A percentile compares a stretch with the other conserved stretches of the same genome.
Conservation (phyloP, 805 yeast species). For the Maudiozyma serrabonitensis region DNA sequence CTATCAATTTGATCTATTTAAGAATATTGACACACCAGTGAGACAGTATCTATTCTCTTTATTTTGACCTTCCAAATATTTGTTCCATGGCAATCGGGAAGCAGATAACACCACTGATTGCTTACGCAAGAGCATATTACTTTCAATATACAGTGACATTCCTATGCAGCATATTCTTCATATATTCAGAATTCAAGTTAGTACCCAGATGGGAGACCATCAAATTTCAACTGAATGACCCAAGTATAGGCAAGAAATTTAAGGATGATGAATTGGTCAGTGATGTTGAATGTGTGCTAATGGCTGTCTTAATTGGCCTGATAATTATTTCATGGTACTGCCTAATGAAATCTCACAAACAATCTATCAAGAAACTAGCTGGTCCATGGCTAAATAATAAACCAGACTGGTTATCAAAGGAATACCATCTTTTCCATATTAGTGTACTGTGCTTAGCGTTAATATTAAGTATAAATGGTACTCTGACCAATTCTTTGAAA, state of each 20-base stretch:
- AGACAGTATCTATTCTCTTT: not conserved
- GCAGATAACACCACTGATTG: not conserved
- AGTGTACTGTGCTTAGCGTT: conserved; percentile 15
- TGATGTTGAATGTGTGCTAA: conserved; percentile 13
- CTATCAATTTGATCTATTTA: no score
- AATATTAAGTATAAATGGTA: conserved; percentile 17
- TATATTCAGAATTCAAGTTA: conserved; percentile 9
- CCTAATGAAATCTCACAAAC: conserved; percentile 6
- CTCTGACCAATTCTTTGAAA: conserved; percentile 20
- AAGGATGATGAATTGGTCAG: conserved; percentile 16
- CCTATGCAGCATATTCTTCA: conserved; percentile 9
- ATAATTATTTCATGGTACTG: conserved; percentile 12
- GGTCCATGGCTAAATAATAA: conserved; percentile 7
- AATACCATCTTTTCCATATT: conserved; percentile 16
- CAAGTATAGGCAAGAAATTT: conserved; percentile 13
- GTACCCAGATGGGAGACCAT: conserved; percentile 11
- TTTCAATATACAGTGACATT: conserved; percentile 9
- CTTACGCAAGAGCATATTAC: conserved; percentile 7
- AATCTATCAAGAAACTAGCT: not conserved
- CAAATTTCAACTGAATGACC: conserved; percentile 10
- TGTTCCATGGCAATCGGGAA: not conserved
- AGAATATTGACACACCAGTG: no score
- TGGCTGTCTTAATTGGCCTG: conserved; percentile 9
- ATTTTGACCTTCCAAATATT: not conserved
- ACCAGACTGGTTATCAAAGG: conserved; percentile 14